Conservation (phyloP, 2,329 filamentous ascomycete genomes). For the Arachnomyces sp. region DNA sequence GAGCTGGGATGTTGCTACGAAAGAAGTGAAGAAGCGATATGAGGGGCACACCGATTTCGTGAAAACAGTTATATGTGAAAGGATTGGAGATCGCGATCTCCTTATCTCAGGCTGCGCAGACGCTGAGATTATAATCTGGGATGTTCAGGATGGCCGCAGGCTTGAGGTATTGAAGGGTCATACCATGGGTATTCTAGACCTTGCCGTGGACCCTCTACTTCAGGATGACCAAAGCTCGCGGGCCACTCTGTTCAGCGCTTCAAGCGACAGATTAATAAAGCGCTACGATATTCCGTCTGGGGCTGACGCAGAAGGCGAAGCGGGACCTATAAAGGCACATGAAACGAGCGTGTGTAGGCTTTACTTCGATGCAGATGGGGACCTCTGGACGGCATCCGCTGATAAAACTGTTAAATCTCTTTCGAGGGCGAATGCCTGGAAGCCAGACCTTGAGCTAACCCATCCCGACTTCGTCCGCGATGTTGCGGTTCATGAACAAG, state of each 20-base stretch:
- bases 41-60: constrained; percentile 85
- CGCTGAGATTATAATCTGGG: constrained; percentile 77
- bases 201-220: constrained; percentile 63
- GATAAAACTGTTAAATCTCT: constrained; percentile 83
- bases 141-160: constrained; percentile 57
- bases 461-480: constrained; percentile 90
- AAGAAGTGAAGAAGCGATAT: constrained; percentile 50
- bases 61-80: constrained; percentile 62
- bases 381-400: constrained; percentile 87
- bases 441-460: constrained; percentile 59
- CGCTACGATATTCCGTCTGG: constrained; percentile 42
- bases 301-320: constrained; percentile 45
- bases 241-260: constrained; percentile 64
- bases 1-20: constrained; percentile 64
- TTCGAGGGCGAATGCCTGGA: constrained; percentile 59
- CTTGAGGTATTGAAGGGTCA: constrained; percentile 73
- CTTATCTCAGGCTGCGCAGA: constrained; percentile 71
- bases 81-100: constrained; percentile 51
- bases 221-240: constrained; percentile 32
- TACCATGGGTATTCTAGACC: constrained; percentile 66
- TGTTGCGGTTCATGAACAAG: constrained; percentile 59
- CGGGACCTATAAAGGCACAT: constrained; percentile 62
- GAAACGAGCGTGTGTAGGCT: constrained; percentile 85
- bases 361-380: constrained; percentile 61
- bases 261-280: constrained; percentile 70